Evolutionary conservation across 2,329 filamentous ascomycete genomes (phyloP).

Genomic region (Neofusicoccum umdonicola): DNA sequence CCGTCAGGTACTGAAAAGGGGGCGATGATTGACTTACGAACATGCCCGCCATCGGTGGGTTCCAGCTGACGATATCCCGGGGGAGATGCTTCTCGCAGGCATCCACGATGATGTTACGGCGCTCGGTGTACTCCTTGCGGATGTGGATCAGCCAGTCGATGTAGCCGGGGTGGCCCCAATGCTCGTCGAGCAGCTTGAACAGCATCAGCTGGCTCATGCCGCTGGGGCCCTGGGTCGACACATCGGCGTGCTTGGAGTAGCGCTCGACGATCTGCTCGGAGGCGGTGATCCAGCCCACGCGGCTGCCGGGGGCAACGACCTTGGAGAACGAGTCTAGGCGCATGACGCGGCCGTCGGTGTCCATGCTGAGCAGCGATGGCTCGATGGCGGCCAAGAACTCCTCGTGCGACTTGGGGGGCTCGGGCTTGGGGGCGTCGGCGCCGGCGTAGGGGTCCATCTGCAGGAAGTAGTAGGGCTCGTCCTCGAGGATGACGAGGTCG

Average conservation of each 20-base stretch:
- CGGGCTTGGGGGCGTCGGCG: conserved; percentile 50
- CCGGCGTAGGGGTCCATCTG: conserved; percentile 77
- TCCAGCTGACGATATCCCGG: conserved; percentile 72
- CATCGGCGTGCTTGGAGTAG: conserved; percentile 79
- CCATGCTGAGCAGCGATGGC: conserved; percentile 75
- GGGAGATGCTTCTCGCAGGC: conserved; percentile 81
- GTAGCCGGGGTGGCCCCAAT: conserved; percentile 91
- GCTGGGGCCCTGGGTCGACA: conserved; percentile 78
- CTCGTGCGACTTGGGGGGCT: conserved; percentile 57
- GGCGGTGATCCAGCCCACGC: conserved; percentile 85
- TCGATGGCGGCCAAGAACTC: conserved; percentile 73
- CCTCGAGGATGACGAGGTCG: conserved; percentile 83
- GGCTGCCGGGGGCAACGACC: conserved; percentile 77
- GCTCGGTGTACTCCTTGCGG: conserved; percentile 74
- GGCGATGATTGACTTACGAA: conserved; percentile 63
- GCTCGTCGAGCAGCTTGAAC: conserved; percentile 87
- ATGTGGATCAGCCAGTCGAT: conserved; percentile 85
- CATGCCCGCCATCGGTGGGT: conserved; percentile 82
- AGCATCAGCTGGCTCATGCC: conserved; percentile 82
- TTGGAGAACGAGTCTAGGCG: conserved; percentile 94
- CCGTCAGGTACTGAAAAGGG: background rate
- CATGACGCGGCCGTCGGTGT: conserved; percentile 82
- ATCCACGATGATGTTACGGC: conserved; percentile 72
- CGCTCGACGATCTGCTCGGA: conserved; percentile 80
- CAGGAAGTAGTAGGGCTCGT: conserved; percentile 92